Evolutionary conservation across 2,329 filamentous ascomycete genomes (phyloP), one percentile per base, ranked within the genome.

Genomic region (Paecilomyces niveus): DNA sequence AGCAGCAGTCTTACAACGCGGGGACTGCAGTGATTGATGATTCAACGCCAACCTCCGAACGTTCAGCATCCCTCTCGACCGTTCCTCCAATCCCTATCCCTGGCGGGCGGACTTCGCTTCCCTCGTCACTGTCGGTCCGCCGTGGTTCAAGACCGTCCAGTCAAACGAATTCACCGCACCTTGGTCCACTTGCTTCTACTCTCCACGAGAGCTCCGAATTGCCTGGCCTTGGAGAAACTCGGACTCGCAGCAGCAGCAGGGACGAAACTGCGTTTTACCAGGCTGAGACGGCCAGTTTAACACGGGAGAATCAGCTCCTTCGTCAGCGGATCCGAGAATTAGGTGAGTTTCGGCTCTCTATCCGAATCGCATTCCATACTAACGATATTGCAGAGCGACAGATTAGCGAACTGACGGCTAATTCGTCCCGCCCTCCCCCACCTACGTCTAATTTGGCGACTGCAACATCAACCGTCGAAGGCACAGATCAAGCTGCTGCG

Each of bases 261-360:
- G 78, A 81, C 58, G 78, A 80, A 57, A 71, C 68, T 55, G 72
- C 76, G 15, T 80, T 72, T 61, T 79, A 78, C 60, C 78, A 80
- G 62, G 75, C 78, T 21, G 78, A 81, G 61, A 76, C 76, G 8
- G 71, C 75, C 29, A 78, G 72, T 62, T 64, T 81, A 31, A 72
- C 71, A 9, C 70, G 78, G 49, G 78, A 81, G 59, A 81, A 81
- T 56, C 76, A 78, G 59, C 78, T 81, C 70, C 67, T 81, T 39
- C 73, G 74, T 22, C 70, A 75, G 61, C 69, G 78, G 11, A 79
- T 81, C 55, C 72, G 77, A 35, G 78, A 81, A 59, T 64, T 81
- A 60, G 76, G 75, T 78, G 67, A 61, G 68, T 61, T 57, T 54
- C n/a, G 29, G 29, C 56, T 51, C 10, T 21, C 7, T 49, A 53